Evolutionary conservation across 176 grass and related monocot genomes (phyloP).

Genomic region (Ananas comosus): DNA sequence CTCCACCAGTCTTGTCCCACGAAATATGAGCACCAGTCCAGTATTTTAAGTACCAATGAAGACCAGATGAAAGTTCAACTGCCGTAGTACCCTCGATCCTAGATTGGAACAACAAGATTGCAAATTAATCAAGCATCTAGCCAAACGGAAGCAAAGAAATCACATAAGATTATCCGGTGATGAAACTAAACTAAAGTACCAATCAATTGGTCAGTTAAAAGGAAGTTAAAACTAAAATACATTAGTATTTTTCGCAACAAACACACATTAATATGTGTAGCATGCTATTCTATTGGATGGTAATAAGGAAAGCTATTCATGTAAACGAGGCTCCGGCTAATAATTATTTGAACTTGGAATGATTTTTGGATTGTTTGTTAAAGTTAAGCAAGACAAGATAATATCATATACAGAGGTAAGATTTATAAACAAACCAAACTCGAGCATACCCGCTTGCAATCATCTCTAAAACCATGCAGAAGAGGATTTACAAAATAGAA

Average conservation of each 20-base stretch:
- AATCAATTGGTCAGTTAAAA: not conserved
- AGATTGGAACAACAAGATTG: slow-evolving; percentile 8
- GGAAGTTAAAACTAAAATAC: not conserved
- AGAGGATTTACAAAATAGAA: not conserved
- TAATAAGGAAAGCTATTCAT: too few relatives aligned
- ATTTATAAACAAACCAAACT: not conserved
- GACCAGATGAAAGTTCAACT: slow-evolving; percentile 75
- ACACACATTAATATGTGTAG: not conserved
- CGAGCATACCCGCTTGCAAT: not conserved
- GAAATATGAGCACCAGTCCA: slow-evolving; percentile 86
- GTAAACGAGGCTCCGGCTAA: too few relatives aligned
- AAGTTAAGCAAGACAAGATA: too few relatives aligned
- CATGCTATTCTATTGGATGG: not conserved
- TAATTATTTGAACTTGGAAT: too few relatives aligned
- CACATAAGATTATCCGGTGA: slow-evolving; percentile 2
- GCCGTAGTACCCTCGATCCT: slow-evolving; percentile 80
- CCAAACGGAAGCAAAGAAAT: not conserved
- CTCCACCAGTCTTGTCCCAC: slow-evolving; percentile 90
- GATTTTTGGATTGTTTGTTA: too few relatives aligned
- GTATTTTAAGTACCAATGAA: slow-evolving; percentile 96
- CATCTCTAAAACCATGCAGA: not conserved
- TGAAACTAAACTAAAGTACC: slow-evolving; percentile 4
- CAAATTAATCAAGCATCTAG: not conserved
- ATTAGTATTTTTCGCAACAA: not conserved
- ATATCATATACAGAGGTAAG: too few relatives aligned